Conservation (phyloP, 176 grass and related monocot species). For the Oryza longistaminata region DNA sequence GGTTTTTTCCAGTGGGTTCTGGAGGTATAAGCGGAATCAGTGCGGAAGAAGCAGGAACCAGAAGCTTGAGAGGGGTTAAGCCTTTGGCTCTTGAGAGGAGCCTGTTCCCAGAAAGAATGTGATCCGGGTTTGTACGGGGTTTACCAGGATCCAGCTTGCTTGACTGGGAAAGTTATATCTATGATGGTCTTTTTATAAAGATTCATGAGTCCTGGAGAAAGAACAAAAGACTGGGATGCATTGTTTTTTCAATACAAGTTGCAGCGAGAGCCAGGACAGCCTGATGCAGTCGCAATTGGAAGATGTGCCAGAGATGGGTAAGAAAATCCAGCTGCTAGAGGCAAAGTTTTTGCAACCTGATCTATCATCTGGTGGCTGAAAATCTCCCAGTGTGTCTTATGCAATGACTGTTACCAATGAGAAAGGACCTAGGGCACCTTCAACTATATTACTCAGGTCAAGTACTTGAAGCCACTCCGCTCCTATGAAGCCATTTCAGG, state of each 20-base stretch:
- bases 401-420: constrained; percentile 73
- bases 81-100: constrained; percentile 87
- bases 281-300: constrained; percentile 74
- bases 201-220: constrained; percentile 87
- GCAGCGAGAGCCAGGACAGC: constrained; percentile 71
- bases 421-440: constrained; percentile 74
- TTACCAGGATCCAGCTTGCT: constrained; percentile 60
- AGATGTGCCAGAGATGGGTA: constrained; percentile 78
- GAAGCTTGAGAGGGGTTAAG: constrained; percentile 92
- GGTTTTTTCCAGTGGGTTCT: constrained; percentile 75
- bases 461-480: constrained; percentile 47
- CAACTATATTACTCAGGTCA: constrained; percentile 62
- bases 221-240: constrained; percentile 57
- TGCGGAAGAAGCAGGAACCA: constrained; percentile 70
- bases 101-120: constrained; percentile 64
- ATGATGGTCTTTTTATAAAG: constrained; percentile 91
- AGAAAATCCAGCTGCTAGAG: constrained; percentile 65
- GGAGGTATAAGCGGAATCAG: constrained; percentile 68
- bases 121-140: constrained; percentile 84
- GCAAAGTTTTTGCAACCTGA: constrained; percentile 68
- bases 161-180: constrained; percentile 82
- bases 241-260: constrained; percentile 94
- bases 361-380: constrained; percentile 82
- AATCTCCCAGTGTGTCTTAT: constrained; percentile 82
- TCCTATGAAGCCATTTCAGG: constrained; percentile 52